Percentiles rank a stretch among this genome's conserved stretches.
Conservation (phyloP, 169 alveolate genomes). For the Plasmodium ovale region DNA sequence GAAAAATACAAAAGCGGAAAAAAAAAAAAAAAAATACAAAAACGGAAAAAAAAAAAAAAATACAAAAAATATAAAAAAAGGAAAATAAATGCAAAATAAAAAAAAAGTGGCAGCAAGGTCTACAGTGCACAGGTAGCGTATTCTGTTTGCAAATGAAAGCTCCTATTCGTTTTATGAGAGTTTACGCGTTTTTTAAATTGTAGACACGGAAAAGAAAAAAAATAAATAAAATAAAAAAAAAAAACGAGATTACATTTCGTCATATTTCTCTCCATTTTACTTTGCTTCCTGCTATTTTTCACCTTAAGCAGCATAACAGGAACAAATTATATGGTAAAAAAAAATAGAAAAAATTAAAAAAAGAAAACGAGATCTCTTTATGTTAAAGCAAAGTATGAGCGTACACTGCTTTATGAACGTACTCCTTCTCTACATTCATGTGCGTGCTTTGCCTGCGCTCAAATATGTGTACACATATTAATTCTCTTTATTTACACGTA, state of each 20-base stretch:
- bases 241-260: neutral
- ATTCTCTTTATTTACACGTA: too few relatives aligned
- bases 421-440: neutral
- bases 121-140: neutral
- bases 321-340: too few relatives aligned
- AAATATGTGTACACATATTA: too few relatives aligned
- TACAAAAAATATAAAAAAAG: neutral
- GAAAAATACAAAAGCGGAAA: neutral
- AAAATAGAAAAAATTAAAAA: too few relatives aligned
- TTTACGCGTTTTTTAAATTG: slow-evolving; percentile 19
- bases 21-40: neutral
- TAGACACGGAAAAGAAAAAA: slow-evolving; percentile 12
- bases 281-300: neutral
- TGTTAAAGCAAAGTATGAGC: neutral
- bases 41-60: neutral
- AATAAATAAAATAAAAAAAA: neutral
- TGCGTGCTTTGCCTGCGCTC: too few relatives aligned
- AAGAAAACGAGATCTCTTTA: neutral
- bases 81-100: neutral
- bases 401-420: neutral
- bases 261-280: neutral
- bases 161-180: neutral
- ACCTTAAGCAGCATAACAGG: neutral
- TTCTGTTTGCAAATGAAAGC: neutral
- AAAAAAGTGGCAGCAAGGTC: neutral